These are phyloP conservation scores for Stellera chamaejasme DNA, from an alignment of 345 rosid genomes.

Conservation along the genomic window DNA sequence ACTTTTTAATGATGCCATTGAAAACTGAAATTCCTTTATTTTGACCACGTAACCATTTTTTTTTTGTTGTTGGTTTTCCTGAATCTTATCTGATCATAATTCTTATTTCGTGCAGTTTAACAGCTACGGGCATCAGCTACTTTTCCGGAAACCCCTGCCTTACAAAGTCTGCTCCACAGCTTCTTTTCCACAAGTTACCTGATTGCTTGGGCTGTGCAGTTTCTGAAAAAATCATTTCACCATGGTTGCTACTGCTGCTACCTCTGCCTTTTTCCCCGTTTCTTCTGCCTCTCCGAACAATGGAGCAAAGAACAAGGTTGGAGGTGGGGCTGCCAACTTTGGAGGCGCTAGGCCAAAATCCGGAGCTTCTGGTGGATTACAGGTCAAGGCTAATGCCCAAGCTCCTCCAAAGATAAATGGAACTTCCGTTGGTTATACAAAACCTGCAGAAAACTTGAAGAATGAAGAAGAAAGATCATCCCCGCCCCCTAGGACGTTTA, in stretches of 20 bases:
- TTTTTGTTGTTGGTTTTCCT: background rate
- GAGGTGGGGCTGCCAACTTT: constrained; percentile 38
- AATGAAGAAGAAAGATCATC: constrained; percentile 36
- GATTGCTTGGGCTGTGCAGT: background rate
- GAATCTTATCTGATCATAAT: background rate
- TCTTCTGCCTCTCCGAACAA: constrained; percentile 45
- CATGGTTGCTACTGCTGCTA: constrained; percentile 78
- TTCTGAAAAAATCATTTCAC: constrained; percentile 2
- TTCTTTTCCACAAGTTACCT: background rate
- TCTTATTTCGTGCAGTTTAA: background rate
- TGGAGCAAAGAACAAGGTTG: constrained; percentile 32
- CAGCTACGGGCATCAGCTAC: no score
- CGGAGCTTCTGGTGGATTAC: constrained; percentile 44
- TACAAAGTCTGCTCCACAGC: no score
- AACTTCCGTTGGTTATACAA: constrained; percentile 36
- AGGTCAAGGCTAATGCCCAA: constrained; percentile 82
- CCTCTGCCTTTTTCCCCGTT: constrained; percentile 62
- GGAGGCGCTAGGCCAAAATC: constrained; percentile 38
- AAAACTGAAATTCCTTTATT: no score
- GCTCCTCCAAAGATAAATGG: constrained; percentile 90
- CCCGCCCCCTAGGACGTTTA: constrained; percentile 80
- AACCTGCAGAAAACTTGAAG: constrained; percentile 41
- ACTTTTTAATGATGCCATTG: no score
- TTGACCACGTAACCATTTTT: background rate
- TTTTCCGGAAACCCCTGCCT: no score